Conservation (phyloP, 2,329 filamentous ascomycete species). For the Trichoderma guizhouense region DNA sequence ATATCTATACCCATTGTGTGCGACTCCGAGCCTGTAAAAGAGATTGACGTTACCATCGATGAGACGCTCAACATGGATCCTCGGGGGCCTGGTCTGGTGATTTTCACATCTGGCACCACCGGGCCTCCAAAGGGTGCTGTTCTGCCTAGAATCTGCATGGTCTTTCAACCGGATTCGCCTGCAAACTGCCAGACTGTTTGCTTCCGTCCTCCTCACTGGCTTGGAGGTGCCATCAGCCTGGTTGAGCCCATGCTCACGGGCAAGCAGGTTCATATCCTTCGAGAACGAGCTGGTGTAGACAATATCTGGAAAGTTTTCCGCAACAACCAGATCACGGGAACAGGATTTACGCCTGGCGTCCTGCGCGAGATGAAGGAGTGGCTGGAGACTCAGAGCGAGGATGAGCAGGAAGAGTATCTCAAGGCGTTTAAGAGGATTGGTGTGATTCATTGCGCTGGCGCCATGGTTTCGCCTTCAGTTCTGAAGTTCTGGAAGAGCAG, state of each 20-base stretch:
- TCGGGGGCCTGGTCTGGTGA: slow-evolving; percentile 40
- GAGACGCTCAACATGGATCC: slow-evolving; percentile 15
- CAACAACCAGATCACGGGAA: slow-evolving; percentile 15
- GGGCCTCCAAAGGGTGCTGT: slow-evolving; percentile 56
- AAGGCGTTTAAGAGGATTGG: slow-evolving; percentile 11
- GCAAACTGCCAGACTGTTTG: slow-evolving; percentile 16
- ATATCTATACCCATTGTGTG: slow-evolving; percentile 11
- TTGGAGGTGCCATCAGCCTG: slow-evolving; percentile 19
- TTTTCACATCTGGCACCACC: slow-evolving; percentile 50
- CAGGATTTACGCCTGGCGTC: slow-evolving; percentile 18
- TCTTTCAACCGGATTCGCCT: not conserved
- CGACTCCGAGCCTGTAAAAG: slow-evolving; percentile 15
- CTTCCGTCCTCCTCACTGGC: slow-evolving; percentile 24
- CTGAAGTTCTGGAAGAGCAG: slow-evolving; percentile 21
- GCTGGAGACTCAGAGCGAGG: not conserved
- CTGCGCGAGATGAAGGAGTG: slow-evolving; percentile 21
- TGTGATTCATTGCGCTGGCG: slow-evolving; percentile 5
- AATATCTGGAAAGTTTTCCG: slow-evolving; percentile 20
- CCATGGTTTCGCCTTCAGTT: slow-evolving; percentile 1
- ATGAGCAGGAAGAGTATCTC: slow-evolving; percentile 16
- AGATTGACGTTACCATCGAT: slow-evolving; percentile 14
- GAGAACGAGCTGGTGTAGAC: slow-evolving; percentile 7
- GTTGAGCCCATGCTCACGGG: slow-evolving; percentile 20
- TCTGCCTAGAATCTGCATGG: slow-evolving; percentile 37
- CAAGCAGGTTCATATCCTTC: slow-evolving; percentile 19